Conservation (phyloP, 768 basidiomycete species). For the Naganishia vaughanmartiniae region DNA sequence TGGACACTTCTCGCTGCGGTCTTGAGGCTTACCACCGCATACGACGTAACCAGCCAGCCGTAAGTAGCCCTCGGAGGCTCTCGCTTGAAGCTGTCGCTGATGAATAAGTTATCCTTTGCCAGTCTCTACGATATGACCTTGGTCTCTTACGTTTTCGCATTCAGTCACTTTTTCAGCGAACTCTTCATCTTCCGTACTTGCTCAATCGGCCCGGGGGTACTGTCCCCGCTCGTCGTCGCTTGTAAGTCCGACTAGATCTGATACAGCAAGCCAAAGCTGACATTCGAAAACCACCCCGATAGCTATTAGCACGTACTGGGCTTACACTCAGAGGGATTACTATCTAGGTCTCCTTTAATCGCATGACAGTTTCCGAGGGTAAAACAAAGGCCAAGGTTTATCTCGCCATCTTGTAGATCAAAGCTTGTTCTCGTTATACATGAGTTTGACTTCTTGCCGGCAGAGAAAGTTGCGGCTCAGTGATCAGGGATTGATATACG, state of each 20-base stretch:
- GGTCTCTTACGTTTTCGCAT: conserved; percentile 82
- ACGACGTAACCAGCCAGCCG: conserved; percentile 79
- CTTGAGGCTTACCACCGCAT: conserved; percentile 82
- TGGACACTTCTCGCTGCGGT: conserved; percentile 87
- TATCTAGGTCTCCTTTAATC: conserved; percentile 13
- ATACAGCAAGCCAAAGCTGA: not conserved
- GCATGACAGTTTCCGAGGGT: not conserved
- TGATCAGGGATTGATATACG: not conserved
- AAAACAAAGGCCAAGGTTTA: not conserved
- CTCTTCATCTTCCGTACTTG: conserved; percentile 75
- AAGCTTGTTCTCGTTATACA: not conserved
- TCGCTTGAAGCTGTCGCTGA: not conserved
- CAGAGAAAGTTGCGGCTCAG: not conserved
- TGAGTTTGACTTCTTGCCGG: not conserved
- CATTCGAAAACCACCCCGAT: too few species aligned
- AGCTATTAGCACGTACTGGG: conserved; percentile 23
- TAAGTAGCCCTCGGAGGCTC: conserved; percentile 52
- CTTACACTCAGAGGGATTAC: conserved; percentile 17
- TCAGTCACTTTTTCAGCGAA: conserved; percentile 84
- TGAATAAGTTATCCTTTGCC: not conserved
- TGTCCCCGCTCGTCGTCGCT: conserved; percentile 78
- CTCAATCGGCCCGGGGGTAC: conserved; percentile 60
- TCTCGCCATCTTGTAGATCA: not conserved
- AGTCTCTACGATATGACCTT: conserved; percentile 89
- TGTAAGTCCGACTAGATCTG: conserved; percentile 59